A percentile compares a stretch with the other conserved stretches of the same genome.
Evolutionary conservation across 2,329 filamentous ascomycete species (phyloP).

Genomic region (Colletotrichum neosansevieriae): DNA sequence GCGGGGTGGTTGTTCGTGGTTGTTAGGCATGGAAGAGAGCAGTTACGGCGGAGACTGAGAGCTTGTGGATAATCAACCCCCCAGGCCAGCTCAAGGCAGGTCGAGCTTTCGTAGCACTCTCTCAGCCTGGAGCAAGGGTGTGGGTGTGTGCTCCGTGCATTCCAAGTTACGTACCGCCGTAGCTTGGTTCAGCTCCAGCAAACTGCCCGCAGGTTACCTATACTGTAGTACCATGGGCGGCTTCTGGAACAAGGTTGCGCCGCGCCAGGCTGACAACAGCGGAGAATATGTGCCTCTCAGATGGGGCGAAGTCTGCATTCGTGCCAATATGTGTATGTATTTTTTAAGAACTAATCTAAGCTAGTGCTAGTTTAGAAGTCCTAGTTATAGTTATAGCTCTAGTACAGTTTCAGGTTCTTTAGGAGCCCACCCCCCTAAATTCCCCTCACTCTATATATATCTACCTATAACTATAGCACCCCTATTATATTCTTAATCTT

Average conservation of each 20-base stretch:
- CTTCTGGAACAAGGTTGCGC: conserved; percentile 38
- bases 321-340: too few species aligned
- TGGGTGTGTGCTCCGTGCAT: conserved; percentile 36
- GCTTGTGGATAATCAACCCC: conserved; percentile 39
- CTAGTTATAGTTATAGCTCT: too few species aligned
- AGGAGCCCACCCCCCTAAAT: too few species aligned
- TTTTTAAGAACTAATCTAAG: too few species aligned
- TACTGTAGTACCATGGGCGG: conserved; percentile 1
- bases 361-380: too few species aligned
- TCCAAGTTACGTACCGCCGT: conserved; percentile 31
- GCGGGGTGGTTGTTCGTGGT: conserved; percentile 36
- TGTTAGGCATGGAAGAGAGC: conserved; percentile 32
- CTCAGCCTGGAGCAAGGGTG: conserved; percentile 41
- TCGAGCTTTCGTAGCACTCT: conserved; percentile 48
- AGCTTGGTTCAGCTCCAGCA: conserved; percentile 1
- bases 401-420: too few species aligned
- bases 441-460: too few species aligned
- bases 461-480: too few species aligned
- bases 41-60: conserved; percentile 27
- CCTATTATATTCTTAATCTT: too few species aligned
- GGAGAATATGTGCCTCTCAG: too few species aligned
- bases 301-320: too few species aligned
- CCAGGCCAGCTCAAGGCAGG: conserved; percentile 44
- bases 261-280: conserved; percentile 32
- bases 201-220: not conserved